These are phyloP conservation scores for Epichloe glyceriae DNA, from an alignment of 2,329 filamentous ascomycete species.

Conservation along the genomic window DNA sequence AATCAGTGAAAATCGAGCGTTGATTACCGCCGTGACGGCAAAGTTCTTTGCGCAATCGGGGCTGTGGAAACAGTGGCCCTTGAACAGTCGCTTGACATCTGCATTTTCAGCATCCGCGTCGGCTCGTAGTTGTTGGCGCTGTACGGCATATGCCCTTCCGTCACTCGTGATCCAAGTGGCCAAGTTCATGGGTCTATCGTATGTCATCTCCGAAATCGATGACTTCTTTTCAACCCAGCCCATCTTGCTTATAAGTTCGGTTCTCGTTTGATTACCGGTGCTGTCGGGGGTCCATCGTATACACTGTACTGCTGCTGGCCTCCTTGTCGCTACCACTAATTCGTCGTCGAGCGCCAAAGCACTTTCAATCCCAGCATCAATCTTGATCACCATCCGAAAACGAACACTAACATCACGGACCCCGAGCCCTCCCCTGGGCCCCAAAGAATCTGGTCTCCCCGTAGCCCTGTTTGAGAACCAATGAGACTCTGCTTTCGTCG, in stretches of 20 bases:
- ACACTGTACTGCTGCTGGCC: slow-evolving; percentile 90
- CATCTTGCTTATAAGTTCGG: slow-evolving; percentile 81
- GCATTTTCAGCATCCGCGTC: slow-evolving; percentile 27
- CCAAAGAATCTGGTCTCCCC: slow-evolving; percentile 51
- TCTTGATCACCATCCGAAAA: slow-evolving; percentile 95
- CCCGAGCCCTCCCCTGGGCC: slow-evolving; percentile 73
- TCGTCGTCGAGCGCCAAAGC: slow-evolving; percentile 86
- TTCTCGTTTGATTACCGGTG: slow-evolving; percentile 72
- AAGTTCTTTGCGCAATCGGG: slow-evolving; percentile 46
- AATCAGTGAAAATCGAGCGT: slow-evolving; percentile 87
- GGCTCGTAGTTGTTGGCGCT: slow-evolving; percentile 42
- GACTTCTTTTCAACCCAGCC: slow-evolving; percentile 69
- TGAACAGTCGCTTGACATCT: slow-evolving; percentile 59
- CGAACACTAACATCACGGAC: slow-evolving; percentile 79
- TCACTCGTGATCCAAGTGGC: slow-evolving; percentile 85
- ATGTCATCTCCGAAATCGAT: slow-evolving; percentile 70
- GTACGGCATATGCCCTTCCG: slow-evolving; percentile 81
- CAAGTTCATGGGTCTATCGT: slow-evolving; percentile 93
- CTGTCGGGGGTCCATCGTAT: slow-evolving; percentile 87
- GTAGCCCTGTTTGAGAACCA: slow-evolving; percentile 39
- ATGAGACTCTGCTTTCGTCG: slow-evolving; percentile 48
- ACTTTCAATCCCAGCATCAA: slow-evolving; percentile 85
- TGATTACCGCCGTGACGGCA: slow-evolving; percentile 69
- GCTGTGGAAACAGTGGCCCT: slow-evolving; percentile 79
- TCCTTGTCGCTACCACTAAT: slow-evolving; percentile 78